These are phyloP conservation scores for Oryza rufipogon DNA, from an alignment of 176 grass and related monocot species.

Conservation along the genomic window DNA sequence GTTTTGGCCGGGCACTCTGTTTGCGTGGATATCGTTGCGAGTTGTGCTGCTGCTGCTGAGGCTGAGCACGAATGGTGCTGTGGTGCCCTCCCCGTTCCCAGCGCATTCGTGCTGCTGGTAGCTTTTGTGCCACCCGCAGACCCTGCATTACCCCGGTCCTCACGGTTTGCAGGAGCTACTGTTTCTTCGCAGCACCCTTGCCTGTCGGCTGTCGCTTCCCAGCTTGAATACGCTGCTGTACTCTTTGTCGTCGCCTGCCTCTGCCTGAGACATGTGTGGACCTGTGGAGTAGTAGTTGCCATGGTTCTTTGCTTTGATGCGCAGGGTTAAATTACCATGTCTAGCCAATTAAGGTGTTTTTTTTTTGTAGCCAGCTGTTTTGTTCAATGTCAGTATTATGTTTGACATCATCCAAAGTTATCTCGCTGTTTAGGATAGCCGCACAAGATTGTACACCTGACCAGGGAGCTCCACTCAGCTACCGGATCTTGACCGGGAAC, in stretches of 20 bases:
- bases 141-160: background rate
- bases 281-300: background rate
- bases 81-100: background rate
- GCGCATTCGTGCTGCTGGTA: background rate
- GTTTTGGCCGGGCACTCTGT: background rate
- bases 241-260: background rate
- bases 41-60: background rate
- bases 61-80: background rate
- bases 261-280: background rate
- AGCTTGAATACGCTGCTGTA: background rate
- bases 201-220: background rate
- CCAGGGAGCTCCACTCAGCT: background rate
- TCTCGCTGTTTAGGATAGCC: no score
- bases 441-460: no score
- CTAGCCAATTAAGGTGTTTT: no score
- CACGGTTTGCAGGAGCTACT: background rate
- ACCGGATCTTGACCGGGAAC: background rate
- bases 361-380: no score
- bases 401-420: background rate
- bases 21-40: background rate
- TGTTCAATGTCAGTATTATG: background rate
- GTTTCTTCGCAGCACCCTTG: background rate
- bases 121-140: background rate
- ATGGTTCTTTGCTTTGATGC: background rate
- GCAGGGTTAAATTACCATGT: background rate